A percentile compares a stretch with the other conserved stretches of the same genome.
These are phyloP conservation scores for Neurospora tetrasperma DNA, from an alignment of 495 filamentous ascomycete genomes.

Conservation along the genomic window DNA sequence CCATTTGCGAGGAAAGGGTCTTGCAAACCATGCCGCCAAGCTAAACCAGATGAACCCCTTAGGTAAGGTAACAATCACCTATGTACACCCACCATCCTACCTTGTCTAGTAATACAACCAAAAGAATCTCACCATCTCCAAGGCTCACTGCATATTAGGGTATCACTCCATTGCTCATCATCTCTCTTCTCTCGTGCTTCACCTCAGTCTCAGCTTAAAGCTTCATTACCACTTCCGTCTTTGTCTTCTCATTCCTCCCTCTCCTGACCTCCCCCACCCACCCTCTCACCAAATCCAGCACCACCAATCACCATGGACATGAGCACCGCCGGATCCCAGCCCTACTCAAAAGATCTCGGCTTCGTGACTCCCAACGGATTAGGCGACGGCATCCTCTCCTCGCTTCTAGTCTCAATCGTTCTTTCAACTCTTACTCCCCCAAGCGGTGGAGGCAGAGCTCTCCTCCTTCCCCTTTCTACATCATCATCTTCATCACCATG, in stretches of 20 bases:
- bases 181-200: not conserved
- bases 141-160: not conserved
- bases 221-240: not conserved
- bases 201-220: not conserved
- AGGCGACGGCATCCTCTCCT: too few species aligned
- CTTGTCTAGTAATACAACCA: not conserved
- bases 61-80: not conserved
- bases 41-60: not conserved
- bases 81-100: not conserved
- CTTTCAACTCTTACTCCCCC: not conserved
- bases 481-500: not conserved
- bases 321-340: not conserved
- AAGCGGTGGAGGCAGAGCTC: not conserved
- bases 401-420: not conserved
- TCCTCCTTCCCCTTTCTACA: not conserved
- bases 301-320: not conserved
- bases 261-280: not conserved
- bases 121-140: not conserved
- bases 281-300: not conserved
- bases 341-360: not conserved
- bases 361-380: too few species aligned
- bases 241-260: not conserved
- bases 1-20: not conserved
- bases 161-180: not conserved
- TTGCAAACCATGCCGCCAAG: not conserved